These are phyloP conservation scores for Aspergillus ibericus DNA, from an alignment of 2,329 filamentous ascomycete genomes.

Conservation along the genomic window DNA sequence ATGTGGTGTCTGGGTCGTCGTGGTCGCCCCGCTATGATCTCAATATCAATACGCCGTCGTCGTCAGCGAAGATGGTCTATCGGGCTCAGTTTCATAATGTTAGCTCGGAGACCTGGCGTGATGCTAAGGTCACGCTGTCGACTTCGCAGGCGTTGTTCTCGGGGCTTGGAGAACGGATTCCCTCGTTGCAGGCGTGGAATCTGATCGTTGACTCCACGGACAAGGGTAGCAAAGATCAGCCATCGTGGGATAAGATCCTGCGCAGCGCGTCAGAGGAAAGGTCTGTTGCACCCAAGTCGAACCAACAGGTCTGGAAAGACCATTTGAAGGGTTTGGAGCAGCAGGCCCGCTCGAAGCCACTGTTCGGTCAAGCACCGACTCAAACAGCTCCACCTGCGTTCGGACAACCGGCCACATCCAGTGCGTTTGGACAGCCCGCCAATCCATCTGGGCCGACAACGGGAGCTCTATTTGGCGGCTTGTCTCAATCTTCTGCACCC, in stretches of 20 bases:
- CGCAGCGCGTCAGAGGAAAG: conserved; percentile 14
- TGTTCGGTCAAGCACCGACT: not conserved
- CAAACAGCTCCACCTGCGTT: not conserved
- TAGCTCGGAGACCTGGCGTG: conserved; percentile 64
- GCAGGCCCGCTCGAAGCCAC: not conserved
- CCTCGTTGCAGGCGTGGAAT: conserved; percentile 58
- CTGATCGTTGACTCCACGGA: conserved; percentile 47
- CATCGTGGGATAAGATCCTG: conserved; percentile 19
- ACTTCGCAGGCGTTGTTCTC: conserved; percentile 63
- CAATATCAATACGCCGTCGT: conserved; percentile 57
- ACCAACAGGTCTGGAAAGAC: not conserved
- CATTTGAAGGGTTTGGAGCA: conserved; percentile 6
- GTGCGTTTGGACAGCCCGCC: not conserved
- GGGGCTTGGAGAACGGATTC: conserved; percentile 57
- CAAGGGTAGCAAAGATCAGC: conserved; percentile 12
- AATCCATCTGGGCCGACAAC: too few species aligned
- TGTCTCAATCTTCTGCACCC: too few species aligned
- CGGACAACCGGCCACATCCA: not conserved
- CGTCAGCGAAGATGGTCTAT: conserved; percentile 58
- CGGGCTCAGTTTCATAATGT: conserved; percentile 63
- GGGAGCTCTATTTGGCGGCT: too few species aligned
- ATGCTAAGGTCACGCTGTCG: conserved; percentile 61
- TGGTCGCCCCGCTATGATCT: conserved; percentile 66
- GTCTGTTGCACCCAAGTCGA: not conserved
- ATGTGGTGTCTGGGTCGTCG: conserved; percentile 58